These are phyloP conservation scores for Backusella tuberculispora DNA, from an alignment of 192 early-diverging fungal genomes.

Conservation along the genomic window DNA sequence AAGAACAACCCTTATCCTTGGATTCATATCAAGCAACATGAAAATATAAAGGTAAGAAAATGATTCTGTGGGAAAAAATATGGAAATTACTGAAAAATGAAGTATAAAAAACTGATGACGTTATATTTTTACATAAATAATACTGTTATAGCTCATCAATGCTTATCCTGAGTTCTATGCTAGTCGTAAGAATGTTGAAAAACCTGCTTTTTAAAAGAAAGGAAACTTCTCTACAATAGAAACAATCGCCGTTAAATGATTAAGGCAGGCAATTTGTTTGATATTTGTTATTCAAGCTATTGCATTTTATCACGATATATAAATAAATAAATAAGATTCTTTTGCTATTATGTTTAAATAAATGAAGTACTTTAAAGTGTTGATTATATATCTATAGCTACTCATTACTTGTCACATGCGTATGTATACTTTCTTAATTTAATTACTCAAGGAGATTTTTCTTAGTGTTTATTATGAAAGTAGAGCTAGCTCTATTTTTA, in stretches of 20 bases:
- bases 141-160: slow-evolving; percentile 17
- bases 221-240: background rate
- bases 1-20: slow-evolving; percentile 33
- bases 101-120: background rate
- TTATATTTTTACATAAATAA: background rate
- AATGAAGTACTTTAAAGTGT: background rate
- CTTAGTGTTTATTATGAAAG: background rate
- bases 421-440: background rate
- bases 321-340: slow-evolving; percentile 2
- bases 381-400: background rate
- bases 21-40: slow-evolving; percentile 25
- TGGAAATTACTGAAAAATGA: slow-evolving; percentile 8
- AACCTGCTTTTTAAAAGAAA: background rate
- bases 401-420: background rate
- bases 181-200: slow-evolving; percentile 18
- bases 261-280: background rate
- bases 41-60: slow-evolving; percentile 29
- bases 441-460: slow-evolving; percentile 5
- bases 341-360: background rate
- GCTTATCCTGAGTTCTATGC: slow-evolving; percentile 26
- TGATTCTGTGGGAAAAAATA: background rate
- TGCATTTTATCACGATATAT: background rate
- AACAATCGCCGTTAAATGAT: background rate
- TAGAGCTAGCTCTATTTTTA: background rate
- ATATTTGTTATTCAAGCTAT: background rate